phyloP scores from a whole-genome alignment of 2,329 filamentous ascomycete species.

The Paraphaeosphaeria minitans region DNA sequence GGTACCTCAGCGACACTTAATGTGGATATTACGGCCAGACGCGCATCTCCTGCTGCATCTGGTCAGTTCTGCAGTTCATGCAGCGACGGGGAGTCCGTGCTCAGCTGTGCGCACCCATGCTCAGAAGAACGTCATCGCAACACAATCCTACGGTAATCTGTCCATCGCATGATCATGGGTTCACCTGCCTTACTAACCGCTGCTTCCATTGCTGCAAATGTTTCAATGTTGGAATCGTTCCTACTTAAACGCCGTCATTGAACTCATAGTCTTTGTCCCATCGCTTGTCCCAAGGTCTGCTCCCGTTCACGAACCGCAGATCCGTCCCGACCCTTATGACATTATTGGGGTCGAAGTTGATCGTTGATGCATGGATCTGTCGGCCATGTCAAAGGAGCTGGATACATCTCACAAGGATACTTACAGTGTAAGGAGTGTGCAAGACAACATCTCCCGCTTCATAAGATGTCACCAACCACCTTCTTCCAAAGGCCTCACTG shows the following conservation, averaged over 20 bases:
- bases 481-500: constrained; percentile 50
- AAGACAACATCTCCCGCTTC: constrained; percentile 59
- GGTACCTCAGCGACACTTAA: too few relatives aligned
- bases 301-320: constrained; percentile 60
- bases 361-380: constrained; percentile 63
- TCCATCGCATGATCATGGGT: neutral
- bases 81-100: neutral
- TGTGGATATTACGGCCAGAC: neutral
- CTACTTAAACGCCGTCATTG: constrained; percentile 30
- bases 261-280: constrained; percentile 43
- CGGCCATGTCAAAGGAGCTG: constrained; percentile 13
- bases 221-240: neutral
- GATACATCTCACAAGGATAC: neutral
- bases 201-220: neutral
- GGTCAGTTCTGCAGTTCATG: neutral
- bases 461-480: constrained; percentile 60
- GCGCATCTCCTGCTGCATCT: neutral
- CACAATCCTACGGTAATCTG: neutral
- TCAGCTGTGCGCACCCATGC: neutral
- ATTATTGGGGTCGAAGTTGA: constrained; percentile 59
- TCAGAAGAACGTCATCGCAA: neutral
- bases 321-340: constrained; percentile 62
- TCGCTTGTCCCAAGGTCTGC: constrained; percentile 56
- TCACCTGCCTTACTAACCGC: neutral
- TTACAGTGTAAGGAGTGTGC: constrained; percentile 37